Evolutionary conservation across 768 basidiomycete species (phyloP).

Genomic region (Russula virescens): DNA sequence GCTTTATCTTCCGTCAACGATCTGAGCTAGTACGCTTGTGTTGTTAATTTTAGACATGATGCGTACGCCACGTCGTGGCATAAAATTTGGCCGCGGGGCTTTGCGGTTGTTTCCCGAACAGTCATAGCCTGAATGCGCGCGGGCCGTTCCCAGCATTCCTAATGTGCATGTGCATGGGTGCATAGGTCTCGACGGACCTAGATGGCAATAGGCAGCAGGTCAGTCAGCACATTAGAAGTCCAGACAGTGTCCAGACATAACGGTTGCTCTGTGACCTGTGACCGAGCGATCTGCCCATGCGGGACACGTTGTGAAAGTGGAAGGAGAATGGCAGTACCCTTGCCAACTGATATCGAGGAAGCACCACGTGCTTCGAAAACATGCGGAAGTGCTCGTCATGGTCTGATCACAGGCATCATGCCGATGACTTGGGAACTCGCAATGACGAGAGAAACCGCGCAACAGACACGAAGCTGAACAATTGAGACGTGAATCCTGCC

Average conservation of each 20-base stretch:
- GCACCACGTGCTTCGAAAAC: background rate
- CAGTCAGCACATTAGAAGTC: background rate
- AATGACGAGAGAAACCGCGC: no score
- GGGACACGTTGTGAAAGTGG: background rate
- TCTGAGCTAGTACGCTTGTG: background rate
- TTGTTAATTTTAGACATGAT: background rate
- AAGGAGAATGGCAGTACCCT: background rate
- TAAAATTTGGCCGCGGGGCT: background rate
- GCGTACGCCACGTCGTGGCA: slow-evolving; percentile 6
- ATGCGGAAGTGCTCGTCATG: background rate
- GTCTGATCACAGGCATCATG: background rate
- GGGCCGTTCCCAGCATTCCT: background rate
- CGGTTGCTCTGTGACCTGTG: background rate
- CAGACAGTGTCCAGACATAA: background rate
- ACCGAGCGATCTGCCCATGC: background rate
- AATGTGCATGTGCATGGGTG: background rate
- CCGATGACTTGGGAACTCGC: background rate
- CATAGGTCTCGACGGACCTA: background rate
- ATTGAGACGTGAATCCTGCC: background rate
- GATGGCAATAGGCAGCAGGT: background rate
- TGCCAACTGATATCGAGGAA: background rate
- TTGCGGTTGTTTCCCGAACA: background rate
- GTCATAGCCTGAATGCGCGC: background rate
- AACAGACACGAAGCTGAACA: background rate
- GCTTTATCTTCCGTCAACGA: background rate